Evolutionary conservation across 257 asterid genomes (phyloP).

Genomic region (Solanum boliviense): DNA sequence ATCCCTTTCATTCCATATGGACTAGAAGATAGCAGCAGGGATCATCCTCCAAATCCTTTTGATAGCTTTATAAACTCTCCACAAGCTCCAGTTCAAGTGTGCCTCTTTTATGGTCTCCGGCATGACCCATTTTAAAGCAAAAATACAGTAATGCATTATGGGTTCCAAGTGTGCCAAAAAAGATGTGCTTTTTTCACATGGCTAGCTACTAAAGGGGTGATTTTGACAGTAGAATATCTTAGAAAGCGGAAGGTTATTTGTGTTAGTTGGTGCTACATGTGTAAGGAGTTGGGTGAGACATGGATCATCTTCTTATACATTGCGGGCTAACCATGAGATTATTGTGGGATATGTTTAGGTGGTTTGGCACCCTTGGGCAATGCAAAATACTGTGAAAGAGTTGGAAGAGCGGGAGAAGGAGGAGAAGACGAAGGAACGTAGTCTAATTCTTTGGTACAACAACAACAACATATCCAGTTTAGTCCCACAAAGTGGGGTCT

Average conservation of each 20-base stretch:
- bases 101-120: neutral
- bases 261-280: neutral
- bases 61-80: neutral
- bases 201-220: neutral
- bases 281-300: neutral
- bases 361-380: neutral
- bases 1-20: neutral
- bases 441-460: neutral
- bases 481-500: neutral
- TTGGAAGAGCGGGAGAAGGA: neutral
- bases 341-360: neutral
- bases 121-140: neutral
- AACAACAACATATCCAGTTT: neutral
- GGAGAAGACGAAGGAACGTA: neutral
- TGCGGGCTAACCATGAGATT: neutral
- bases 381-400: neutral
- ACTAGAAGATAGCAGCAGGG: neutral
- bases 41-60: neutral
- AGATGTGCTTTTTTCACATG: neutral
- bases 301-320: neutral
- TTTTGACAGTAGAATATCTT: neutral
- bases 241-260: neutral
- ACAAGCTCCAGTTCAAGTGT: neutral
- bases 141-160: neutral
- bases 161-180: neutral